Percentiles rank a stretch among this genome's conserved stretches.
Conservation (phyloP, 495 filamentous ascomycete species). For the Cercophora samala region DNA sequence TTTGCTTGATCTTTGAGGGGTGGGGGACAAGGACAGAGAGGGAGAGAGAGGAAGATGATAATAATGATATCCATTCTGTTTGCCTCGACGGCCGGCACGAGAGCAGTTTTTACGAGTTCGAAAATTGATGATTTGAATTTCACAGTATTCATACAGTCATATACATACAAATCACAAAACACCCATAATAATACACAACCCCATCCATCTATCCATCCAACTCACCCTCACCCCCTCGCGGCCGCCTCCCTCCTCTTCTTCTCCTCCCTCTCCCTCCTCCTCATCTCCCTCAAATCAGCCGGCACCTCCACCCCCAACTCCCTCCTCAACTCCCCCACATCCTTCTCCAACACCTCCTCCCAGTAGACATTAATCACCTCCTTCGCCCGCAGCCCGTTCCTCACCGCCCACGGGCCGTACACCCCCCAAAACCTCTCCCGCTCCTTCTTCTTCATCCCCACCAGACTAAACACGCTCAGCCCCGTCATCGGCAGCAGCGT, state of each 20-base stretch:
- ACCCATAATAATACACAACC: not conserved
- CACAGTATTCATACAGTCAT: slow-evolving; percentile 1
- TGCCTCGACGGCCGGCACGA: not conserved
- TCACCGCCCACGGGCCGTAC: slow-evolving; percentile 87
- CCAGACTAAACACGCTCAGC: slow-evolving; percentile 58
- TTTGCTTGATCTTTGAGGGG: slow-evolving; percentile 56
- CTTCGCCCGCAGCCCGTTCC: slow-evolving; percentile 69
- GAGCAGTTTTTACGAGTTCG: too few relatives aligned
- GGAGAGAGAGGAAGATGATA: not conserved
- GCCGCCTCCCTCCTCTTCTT: slow-evolving; percentile 62
- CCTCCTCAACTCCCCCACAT: slow-evolving; percentile 70
- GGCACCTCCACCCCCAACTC: slow-evolving; percentile 83
- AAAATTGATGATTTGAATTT: not conserved
- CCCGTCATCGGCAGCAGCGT: slow-evolving; percentile 94
- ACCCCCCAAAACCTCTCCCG: slow-evolving; percentile 65
- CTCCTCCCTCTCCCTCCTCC: slow-evolving; percentile 65
- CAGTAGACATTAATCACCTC: slow-evolving; percentile 97
- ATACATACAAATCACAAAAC: slow-evolving; percentile 3
- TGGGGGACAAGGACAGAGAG: not conserved
- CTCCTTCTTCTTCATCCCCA: slow-evolving; percentile 74
- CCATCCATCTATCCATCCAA: too few relatives aligned
- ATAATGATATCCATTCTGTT: not conserved
- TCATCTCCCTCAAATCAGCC: slow-evolving; percentile 79
- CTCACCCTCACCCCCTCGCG: slow-evolving; percentile 14
- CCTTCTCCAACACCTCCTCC: slow-evolving; percentile 89